Percentiles rank a stretch among this genome's conserved stretches.
These are phyloP conservation scores for Tetracladium marchalianum DNA, from an alignment of 495 filamentous ascomycete species.

Conservation along the genomic window DNA sequence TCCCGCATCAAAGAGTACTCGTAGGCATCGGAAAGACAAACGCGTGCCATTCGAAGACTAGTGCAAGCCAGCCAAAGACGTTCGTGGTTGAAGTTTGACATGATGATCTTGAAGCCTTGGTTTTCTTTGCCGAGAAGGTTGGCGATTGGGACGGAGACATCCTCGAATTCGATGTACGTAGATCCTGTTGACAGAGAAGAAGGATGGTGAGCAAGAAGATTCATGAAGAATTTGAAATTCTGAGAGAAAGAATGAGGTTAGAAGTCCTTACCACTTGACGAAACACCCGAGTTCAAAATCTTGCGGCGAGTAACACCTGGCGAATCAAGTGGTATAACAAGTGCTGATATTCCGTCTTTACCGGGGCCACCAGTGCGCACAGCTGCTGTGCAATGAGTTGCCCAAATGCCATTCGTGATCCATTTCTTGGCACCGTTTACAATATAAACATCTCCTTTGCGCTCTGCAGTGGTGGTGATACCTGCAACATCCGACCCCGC, in stretches of 20 bases:
- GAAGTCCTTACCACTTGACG: conserved; percentile 19
- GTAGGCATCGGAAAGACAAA: conserved; percentile 36
- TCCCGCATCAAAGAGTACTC: conserved; percentile 35
- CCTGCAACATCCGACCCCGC: conserved; percentile 56
- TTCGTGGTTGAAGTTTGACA: conserved; percentile 47
- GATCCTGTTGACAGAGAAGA: conserved; percentile 12
- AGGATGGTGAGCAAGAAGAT: too few relatives aligned
- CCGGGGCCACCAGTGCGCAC: conserved; percentile 48
- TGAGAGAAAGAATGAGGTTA: neutral
- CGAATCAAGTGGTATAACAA: conserved; percentile 39
- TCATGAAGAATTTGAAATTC: neutral
- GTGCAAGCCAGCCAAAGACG: conserved; percentile 33
- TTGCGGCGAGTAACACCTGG: conserved; percentile 29
- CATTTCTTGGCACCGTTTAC: conserved; percentile 64
- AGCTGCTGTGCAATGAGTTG: conserved; percentile 54
- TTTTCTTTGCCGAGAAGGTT: conserved; percentile 66
- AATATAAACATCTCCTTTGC: conserved; percentile 52
- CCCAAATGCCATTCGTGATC: conserved; percentile 62
- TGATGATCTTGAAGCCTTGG: conserved; percentile 68
- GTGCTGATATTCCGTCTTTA: conserved; percentile 34
- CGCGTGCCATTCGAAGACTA: conserved; percentile 34
- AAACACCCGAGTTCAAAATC: conserved; percentile 18
- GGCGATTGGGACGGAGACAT: conserved; percentile 60
- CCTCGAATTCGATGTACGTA: conserved; percentile 53
- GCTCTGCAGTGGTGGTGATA: conserved; percentile 52